phyloP scores from a whole-genome alignment of 352 stramenopile genomes.

The Phytopythium montanum region DNA sequence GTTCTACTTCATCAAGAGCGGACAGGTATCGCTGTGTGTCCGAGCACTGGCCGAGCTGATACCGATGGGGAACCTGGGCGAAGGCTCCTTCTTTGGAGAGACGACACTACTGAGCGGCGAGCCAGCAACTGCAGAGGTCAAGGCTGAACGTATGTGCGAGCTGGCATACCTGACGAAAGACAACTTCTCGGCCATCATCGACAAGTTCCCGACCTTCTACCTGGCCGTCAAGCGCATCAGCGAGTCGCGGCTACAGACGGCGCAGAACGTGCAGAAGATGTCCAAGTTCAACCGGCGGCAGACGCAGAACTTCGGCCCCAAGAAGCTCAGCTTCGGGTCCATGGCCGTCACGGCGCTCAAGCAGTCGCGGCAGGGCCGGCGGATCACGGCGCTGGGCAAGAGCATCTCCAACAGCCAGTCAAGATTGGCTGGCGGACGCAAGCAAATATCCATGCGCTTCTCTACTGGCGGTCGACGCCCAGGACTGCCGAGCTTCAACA shows the following conservation, averaged over 20 bases:
- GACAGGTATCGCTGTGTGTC: slow-evolving; percentile 54
- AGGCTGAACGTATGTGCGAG: slow-evolving; percentile 59
- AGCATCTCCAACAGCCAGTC: slow-evolving; percentile 3
- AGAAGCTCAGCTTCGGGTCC: slow-evolving; percentile 20
- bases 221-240: slow-evolving; percentile 59
- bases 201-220: slow-evolving; percentile 73
- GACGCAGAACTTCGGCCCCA: slow-evolving; percentile 19
- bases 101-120: slow-evolving; percentile 57
- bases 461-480: slow-evolving; percentile 19
- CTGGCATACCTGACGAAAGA: slow-evolving; percentile 55
- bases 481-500: slow-evolving; percentile 20
- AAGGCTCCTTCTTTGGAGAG: slow-evolving; percentile 78
- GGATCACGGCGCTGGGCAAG: slow-evolving; percentile 8
- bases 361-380: slow-evolving; percentile 17
- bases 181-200: slow-evolving; percentile 52
- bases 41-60: slow-evolving; percentile 22
- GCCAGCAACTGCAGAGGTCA: slow-evolving; percentile 51
- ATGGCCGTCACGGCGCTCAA: slow-evolving; percentile 14
- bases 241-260: slow-evolving; percentile 62
- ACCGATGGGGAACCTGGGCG: slow-evolving; percentile 59
- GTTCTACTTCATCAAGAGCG: slow-evolving; percentile 80
- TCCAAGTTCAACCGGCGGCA: slow-evolving; percentile 43
- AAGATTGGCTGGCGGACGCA: neutral
- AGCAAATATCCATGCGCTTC: slow-evolving; percentile 12
- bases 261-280: slow-evolving; percentile 64